phyloP scores from a whole-genome alignment of 768 basidiomycete species.

The Macrolepiota fuliginosa region DNA sequence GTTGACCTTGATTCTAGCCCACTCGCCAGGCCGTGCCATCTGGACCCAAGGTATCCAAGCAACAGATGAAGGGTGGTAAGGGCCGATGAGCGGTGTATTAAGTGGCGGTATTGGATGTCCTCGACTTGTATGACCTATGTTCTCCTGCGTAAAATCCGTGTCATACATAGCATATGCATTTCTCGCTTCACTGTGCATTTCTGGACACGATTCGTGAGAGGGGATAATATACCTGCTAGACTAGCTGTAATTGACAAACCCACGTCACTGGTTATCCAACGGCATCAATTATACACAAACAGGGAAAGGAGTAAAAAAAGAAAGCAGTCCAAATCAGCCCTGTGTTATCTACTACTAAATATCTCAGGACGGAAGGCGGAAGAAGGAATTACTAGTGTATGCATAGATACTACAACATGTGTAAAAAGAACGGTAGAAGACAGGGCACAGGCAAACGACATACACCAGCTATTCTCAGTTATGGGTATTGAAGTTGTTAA shows the following conservation, averaged over 20 bases:
- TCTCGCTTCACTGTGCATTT: background rate
- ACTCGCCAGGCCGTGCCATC: constrained; percentile 50
- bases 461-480: constrained; percentile 5
- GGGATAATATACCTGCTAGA: background rate
- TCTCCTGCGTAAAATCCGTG: constrained; percentile 23
- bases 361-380: constrained; percentile 10
- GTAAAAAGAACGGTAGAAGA: constrained; percentile 12
- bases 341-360: constrained; percentile 9
- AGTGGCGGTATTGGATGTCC: background rate
- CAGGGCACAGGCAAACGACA: constrained; percentile 10
- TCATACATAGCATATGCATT: constrained; percentile 21
- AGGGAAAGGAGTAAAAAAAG: background rate
- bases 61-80: constrained; percentile 93
- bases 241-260: background rate
- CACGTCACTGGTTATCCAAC: background rate
- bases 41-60: constrained; percentile 89
- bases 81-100: constrained; percentile 49
- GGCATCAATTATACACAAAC: background rate
- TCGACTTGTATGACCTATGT: constrained; percentile 22
- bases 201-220: background rate
- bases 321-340: constrained; percentile 5
- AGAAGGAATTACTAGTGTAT: constrained; percentile 23
- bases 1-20: constrained; percentile 37
- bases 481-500: constrained; percentile 20
- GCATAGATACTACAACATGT: constrained; percentile 29